These are phyloP conservation scores for Beauveria brongniartii DNA, from an alignment of 2,329 filamentous ascomycete genomes.

Conservation along the genomic window DNA sequence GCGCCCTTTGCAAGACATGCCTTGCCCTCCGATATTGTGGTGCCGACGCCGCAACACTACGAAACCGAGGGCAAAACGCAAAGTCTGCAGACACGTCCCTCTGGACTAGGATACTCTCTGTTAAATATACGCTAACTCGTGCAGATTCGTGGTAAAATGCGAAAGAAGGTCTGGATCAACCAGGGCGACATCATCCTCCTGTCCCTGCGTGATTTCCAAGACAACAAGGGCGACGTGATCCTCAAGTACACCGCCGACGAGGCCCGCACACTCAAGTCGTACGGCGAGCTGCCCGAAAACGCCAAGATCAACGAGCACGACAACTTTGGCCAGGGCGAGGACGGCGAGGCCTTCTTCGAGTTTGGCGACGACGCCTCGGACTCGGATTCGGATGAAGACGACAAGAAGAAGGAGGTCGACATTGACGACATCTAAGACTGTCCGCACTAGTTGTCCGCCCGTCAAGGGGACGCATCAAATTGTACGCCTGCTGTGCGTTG, in stretches of 20 bases:
- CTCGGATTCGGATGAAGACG: conserved; percentile 40
- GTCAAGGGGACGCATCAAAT: not conserved
- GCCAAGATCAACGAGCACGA: conserved; percentile 99
- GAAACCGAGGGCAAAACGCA: not conserved
- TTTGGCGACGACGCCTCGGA: conserved; percentile 85
- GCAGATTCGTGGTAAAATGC: conserved; percentile 74
- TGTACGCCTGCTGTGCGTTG: not conserved
- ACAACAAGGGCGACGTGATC: conserved; percentile 94
- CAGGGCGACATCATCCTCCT: conserved; percentile 90
- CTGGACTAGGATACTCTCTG: not conserved
- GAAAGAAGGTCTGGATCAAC: conserved; percentile 99
- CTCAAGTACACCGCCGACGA: conserved; percentile 96
- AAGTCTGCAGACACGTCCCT: not conserved
- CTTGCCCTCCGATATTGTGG: not conserved
- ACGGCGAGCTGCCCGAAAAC: conserved; percentile 92
- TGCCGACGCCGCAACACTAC: not conserved
- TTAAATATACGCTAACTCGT: conserved; percentile 37
- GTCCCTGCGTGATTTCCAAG: conserved; percentile 85
- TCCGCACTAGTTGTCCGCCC: not conserved
- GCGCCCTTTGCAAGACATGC: not conserved
- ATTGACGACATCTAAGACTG: conserved; percentile 81
- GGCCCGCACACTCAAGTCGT: conserved; percentile 89
- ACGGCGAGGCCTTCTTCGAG: conserved; percentile 96
- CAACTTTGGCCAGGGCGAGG: conserved; percentile 82
- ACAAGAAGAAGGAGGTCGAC: conserved; percentile 69